Conservation (phyloP, 371 early-diverging fungal species). For the Chytridium lagenaria region DNA sequence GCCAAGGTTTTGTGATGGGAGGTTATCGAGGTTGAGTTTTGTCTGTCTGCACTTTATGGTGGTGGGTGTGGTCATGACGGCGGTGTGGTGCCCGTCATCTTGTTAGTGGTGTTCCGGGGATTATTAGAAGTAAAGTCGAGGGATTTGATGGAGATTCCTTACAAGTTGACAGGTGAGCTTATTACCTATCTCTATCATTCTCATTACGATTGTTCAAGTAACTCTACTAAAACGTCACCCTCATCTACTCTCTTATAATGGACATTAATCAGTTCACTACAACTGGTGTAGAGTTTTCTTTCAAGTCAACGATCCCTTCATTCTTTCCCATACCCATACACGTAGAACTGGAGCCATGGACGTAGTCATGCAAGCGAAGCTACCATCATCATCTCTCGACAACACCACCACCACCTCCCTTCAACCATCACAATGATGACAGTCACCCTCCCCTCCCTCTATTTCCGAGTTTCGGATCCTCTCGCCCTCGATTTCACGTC, state of each 20-base stretch:
- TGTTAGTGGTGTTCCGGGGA: slow-evolving; percentile 20
- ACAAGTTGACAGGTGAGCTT: slow-evolving; percentile 13
- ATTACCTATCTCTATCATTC: no score
- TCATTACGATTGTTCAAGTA: no score
- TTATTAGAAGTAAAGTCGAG: slow-evolving; percentile 22
- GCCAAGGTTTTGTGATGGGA: slow-evolving; percentile 22
- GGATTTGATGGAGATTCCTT: background rate
- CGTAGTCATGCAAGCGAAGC: background rate
- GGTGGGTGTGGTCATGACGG: slow-evolving; percentile 1
- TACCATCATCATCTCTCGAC: background rate
- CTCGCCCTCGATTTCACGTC: slow-evolving; percentile 7
- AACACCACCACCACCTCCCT: background rate
- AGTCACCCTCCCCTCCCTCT: slow-evolving; percentile 7
- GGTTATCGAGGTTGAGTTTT: slow-evolving; percentile 5
- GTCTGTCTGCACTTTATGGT: slow-evolving; percentile 2
- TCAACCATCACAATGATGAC: background rate
- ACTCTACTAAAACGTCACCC: background rate
- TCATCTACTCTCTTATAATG: slow-evolving; percentile 1
- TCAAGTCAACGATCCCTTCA: slow-evolving; percentile 18
- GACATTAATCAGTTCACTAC: slow-evolving; percentile 29
- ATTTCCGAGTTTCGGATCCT: slow-evolving; percentile 22
- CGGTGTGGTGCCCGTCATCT: slow-evolving; percentile 23
- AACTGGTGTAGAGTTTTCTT: slow-evolving; percentile 15
- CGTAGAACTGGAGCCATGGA: slow-evolving; percentile 11
- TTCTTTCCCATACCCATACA: slow-evolving; percentile 23